phyloP scores from a whole-genome alignment of 2,329 filamentous ascomycete genomes.

The Trichoderma aggressivum region DNA sequence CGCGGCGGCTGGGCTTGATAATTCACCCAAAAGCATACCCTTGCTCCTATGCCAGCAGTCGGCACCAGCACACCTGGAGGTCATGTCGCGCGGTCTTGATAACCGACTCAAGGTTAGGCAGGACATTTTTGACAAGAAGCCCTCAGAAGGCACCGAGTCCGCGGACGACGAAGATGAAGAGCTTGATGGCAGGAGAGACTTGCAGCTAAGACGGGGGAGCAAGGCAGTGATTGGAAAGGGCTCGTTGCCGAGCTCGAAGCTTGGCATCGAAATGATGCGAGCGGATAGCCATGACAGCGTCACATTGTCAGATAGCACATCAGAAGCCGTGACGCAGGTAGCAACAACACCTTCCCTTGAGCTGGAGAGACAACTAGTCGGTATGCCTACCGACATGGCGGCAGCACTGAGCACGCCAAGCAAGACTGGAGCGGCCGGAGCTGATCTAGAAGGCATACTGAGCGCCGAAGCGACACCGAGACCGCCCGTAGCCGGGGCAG shows the following conservation, averaged over 20 bases:
- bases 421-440: slow-evolving; percentile 14
- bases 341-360: slow-evolving; percentile 48
- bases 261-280: slow-evolving; percentile 96
- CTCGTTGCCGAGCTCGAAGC: slow-evolving; percentile 73
- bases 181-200: slow-evolving; percentile 53
- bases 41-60: slow-evolving; percentile 59
- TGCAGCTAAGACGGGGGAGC: slow-evolving; percentile 47
- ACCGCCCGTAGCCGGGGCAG: slow-evolving; percentile 27
- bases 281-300: slow-evolving; percentile 91
- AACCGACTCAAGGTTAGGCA: slow-evolving; percentile 68
- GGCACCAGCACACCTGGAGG: slow-evolving; percentile 60
- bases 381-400: slow-evolving; percentile 17
- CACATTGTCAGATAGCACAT: slow-evolving; percentile 48
- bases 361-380: slow-evolving; percentile 31
- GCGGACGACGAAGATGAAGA: slow-evolving; percentile 96
- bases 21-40: slow-evolving; percentile 44
- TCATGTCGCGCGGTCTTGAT: slow-evolving; percentile 62
- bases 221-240: slow-evolving; percentile 44
- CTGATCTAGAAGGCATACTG: neutral
- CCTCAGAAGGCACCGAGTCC: slow-evolving; percentile 73
- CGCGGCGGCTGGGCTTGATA: slow-evolving; percentile 31
- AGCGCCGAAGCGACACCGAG: slow-evolving; percentile 45
- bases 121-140: slow-evolving; percentile 69
- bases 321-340: slow-evolving; percentile 52
- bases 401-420: slow-evolving; percentile 27